These are phyloP conservation scores for Mycena vulgaris DNA, from an alignment of 768 basidiomycete genomes.

Conservation along the genomic window DNA sequence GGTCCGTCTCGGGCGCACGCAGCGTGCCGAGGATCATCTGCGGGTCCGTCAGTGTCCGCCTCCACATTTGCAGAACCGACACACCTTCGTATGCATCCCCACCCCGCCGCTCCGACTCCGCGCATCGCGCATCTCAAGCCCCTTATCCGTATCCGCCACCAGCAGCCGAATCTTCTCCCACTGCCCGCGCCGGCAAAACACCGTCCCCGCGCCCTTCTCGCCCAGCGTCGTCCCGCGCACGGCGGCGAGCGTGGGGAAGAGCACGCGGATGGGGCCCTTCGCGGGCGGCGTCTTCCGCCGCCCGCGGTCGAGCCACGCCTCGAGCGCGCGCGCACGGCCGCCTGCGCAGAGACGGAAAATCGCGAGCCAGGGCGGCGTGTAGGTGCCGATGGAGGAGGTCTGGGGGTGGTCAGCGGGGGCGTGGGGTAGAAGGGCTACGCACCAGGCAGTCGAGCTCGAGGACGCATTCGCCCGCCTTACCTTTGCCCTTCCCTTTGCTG, in stretches of 20 bases:
- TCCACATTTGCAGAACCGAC: not conserved
- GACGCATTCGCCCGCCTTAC: slow-evolving; percentile 54
- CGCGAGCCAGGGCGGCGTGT: not conserved
- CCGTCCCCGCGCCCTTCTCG: slow-evolving; percentile 70
- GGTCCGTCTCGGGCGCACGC: slow-evolving; percentile 35
- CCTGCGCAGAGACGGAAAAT: slow-evolving; percentile 1
- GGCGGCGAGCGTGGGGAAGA: slow-evolving; percentile 71
- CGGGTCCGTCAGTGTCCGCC: not conserved
- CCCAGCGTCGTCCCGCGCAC: slow-evolving; percentile 64
- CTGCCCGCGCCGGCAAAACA: slow-evolving; percentile 71
- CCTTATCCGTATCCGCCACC: slow-evolving; percentile 59
- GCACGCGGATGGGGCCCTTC: slow-evolving; percentile 54
- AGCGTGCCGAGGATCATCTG: slow-evolving; percentile 64
- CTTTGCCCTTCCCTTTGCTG: not conserved
- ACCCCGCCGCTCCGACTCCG: slow-evolving; percentile 71
- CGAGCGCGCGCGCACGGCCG: not conserved
- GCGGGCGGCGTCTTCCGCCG: slow-evolving; percentile 28
- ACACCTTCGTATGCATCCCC: slow-evolving; percentile 74
- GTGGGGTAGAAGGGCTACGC: too few species aligned
- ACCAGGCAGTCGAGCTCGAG: slow-evolving; percentile 75
- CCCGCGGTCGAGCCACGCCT: not conserved
- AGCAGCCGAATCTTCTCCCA: slow-evolving; percentile 52
- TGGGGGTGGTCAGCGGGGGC: too few species aligned
- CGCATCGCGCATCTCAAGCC: slow-evolving; percentile 69
- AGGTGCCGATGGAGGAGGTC: slow-evolving; percentile 4